Evolutionary conservation across 345 rosid genomes (phyloP).

Genomic region (Rubroshorea leprosula): DNA sequence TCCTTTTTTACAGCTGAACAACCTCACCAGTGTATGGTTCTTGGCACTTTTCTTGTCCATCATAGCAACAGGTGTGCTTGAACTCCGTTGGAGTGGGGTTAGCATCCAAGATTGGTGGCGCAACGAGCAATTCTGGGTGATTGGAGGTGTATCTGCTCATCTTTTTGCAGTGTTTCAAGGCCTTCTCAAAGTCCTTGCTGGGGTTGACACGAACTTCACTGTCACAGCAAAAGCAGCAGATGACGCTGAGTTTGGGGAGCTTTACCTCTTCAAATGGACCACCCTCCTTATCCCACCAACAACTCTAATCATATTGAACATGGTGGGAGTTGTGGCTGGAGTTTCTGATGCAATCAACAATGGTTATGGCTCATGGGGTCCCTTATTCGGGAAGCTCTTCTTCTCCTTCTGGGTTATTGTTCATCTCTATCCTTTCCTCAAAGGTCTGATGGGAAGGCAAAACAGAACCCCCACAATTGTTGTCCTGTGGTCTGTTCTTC

Average conservation of each 20-base stretch:
- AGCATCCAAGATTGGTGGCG: slow-evolving; percentile 92
- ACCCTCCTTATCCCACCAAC: slow-evolving; percentile 95
- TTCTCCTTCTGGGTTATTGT: slow-evolving; percentile 90
- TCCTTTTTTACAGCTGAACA: slow-evolving; percentile 53
- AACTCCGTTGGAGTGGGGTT: slow-evolving; percentile 88
- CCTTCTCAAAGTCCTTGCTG: slow-evolving; percentile 88
- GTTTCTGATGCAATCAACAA: slow-evolving; percentile 83
- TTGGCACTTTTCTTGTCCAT: slow-evolving; percentile 83
- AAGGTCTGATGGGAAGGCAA: slow-evolving; percentile 91
- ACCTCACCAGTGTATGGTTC: slow-evolving; percentile 84
- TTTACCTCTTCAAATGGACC: slow-evolving; percentile 96
- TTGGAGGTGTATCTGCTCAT: slow-evolving; percentile 94
- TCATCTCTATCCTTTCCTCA: slow-evolving; percentile 95
- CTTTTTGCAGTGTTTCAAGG: slow-evolving; percentile 96
- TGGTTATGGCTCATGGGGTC: slow-evolving; percentile 90
- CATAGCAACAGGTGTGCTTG: slow-evolving; percentile 76
- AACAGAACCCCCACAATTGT: slow-evolving; percentile 95
- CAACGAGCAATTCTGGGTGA: slow-evolving; percentile 98
- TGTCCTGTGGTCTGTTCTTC: slow-evolving; percentile 79
- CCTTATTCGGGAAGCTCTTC: slow-evolving; percentile 86
- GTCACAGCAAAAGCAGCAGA: slow-evolving; percentile 83
- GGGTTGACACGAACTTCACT: slow-evolving; percentile 92
- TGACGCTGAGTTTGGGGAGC: slow-evolving; percentile 80
- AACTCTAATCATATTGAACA: slow-evolving; percentile 79
- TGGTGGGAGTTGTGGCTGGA: slow-evolving; percentile 94